Conservation (phyloP, 805 yeast genomes). For the Brettanomyces custersianus region DNA sequence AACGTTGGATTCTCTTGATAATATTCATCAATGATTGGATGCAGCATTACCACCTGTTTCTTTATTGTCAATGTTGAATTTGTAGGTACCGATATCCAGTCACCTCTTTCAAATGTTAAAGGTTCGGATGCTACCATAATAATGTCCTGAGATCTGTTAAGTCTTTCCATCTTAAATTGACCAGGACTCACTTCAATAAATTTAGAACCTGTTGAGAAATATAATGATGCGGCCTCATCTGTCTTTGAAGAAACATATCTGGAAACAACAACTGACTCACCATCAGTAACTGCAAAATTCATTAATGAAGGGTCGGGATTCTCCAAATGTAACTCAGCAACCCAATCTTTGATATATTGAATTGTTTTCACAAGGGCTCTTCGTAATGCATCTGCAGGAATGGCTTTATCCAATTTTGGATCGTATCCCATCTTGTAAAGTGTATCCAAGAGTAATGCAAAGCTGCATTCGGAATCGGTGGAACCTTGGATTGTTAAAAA, state of each 20-base stretch:
- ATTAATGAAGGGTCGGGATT: conserved; percentile 68
- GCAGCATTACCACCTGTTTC: conserved; percentile 79
- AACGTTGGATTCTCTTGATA: conserved; percentile 63
- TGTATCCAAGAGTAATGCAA: conserved; percentile 79
- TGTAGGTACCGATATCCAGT: conserved; percentile 96
- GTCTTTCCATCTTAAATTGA: conserved; percentile 86
- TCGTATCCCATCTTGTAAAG: conserved; percentile 68
- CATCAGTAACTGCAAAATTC: conserved; percentile 94
- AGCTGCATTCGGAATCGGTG: conserved; percentile 93
- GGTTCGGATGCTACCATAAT: conserved; percentile 96
- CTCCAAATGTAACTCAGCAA: conserved; percentile 40
- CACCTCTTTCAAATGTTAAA: conserved; percentile 89
- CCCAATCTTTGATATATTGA: conserved; percentile 71
- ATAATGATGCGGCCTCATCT: conserved; percentile 94
- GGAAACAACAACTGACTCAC: conserved; percentile 74
- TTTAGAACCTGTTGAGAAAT: conserved; percentile 87
- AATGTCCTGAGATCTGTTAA: conserved; percentile 87
- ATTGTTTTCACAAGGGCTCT: conserved; percentile 68
- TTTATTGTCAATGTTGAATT: conserved; percentile 77
- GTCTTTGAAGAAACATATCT: conserved; percentile 82
- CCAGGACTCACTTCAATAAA: conserved; percentile 89
- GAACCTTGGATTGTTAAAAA: conserved; percentile 82
- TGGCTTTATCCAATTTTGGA: conserved; percentile 31
- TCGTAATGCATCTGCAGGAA: conserved; percentile 46
- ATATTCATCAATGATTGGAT: conserved; percentile 87